Evolutionary conservation across 2,329 filamentous ascomycete genomes (phyloP).

Genomic region (Decorospora gaudefroyi): DNA sequence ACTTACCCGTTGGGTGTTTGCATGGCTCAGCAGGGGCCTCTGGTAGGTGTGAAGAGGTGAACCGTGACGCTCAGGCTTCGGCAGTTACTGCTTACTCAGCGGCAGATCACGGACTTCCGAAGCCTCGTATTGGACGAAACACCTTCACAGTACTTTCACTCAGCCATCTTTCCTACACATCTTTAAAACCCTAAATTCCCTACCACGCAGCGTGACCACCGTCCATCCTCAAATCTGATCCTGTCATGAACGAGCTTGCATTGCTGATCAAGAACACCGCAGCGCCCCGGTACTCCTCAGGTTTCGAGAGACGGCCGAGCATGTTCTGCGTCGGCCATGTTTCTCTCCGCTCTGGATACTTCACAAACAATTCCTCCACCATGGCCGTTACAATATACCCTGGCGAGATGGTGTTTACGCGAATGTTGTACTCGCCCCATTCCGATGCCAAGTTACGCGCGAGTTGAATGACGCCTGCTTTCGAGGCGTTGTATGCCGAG

Average conservation of each 20-base stretch:
- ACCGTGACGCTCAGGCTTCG: not conserved
- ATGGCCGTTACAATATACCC: conserved; percentile 83
- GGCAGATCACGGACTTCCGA: conserved; percentile 12
- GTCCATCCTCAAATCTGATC: conserved; percentile 47
- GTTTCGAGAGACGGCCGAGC: conserved; percentile 58
- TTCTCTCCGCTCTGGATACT: conserved; percentile 67
- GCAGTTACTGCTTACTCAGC: conserved; percentile 14
- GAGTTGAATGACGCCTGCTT: conserved; percentile 74
- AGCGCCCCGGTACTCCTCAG: conserved; percentile 46
- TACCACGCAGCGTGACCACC: conserved; percentile 49
- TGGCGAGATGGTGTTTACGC: conserved; percentile 79
- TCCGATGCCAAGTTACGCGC: conserved; percentile 71
- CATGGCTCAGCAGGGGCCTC: conserved; percentile 9
- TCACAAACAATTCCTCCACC: conserved; percentile 77
- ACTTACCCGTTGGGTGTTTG: conserved; percentile 20
- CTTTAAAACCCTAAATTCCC: not conserved
- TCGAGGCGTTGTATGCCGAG: conserved; percentile 74
- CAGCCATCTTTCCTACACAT: not conserved
- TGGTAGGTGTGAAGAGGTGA: not conserved
- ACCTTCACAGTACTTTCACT: conserved; percentile 2
- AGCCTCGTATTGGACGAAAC: conserved; percentile 12
- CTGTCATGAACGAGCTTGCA: conserved; percentile 50
- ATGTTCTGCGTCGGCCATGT: conserved; percentile 86
- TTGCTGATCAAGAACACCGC: conserved; percentile 49
- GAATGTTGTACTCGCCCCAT: conserved; percentile 73